Percentiles rank a stretch among this genome's conserved stretches.
These are phyloP conservation scores for Hypoxylon sp. DNA, from an alignment of 2,329 filamentous ascomycete genomes.

Conservation along the genomic window DNA sequence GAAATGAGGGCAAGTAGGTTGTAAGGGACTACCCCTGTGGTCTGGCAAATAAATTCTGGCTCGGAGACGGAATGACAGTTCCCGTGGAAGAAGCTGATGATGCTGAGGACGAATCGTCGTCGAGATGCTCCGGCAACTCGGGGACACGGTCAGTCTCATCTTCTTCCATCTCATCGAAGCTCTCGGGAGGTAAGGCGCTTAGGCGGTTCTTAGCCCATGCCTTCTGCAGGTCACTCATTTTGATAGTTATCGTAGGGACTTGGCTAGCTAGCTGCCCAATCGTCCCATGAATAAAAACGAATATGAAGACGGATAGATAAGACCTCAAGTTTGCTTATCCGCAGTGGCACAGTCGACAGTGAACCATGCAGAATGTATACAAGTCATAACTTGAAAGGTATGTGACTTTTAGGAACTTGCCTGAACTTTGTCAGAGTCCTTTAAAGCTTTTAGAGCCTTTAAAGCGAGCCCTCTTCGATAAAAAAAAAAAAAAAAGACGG, in stretches of 20 bases:
- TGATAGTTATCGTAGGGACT: slow-evolving; percentile 5
- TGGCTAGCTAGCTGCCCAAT: slow-evolving; percentile 22
- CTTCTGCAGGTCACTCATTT: slow-evolving; percentile 86
- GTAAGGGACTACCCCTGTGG: slow-evolving; percentile 72
- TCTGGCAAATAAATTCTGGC: slow-evolving; percentile 80
- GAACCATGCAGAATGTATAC: slow-evolving; percentile 4
- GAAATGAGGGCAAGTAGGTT: slow-evolving; percentile 36
- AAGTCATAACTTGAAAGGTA: slow-evolving; percentile 20
- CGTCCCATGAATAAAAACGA: slow-evolving; percentile 16
- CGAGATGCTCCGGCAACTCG: slow-evolving; percentile 63
- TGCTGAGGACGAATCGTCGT: slow-evolving; percentile 80
- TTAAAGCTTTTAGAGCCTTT: too few species aligned
- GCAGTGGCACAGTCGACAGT: not conserved
- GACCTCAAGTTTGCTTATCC: slow-evolving; percentile 15
- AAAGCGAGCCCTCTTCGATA: not conserved
- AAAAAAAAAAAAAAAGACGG: slow-evolving; percentile 5
- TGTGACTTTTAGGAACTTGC: not conserved
- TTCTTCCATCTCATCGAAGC: slow-evolving; percentile 68
- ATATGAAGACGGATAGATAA: slow-evolving; percentile 7
- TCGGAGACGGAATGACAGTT: slow-evolving; percentile 86
- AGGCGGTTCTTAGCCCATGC: slow-evolving; percentile 84
- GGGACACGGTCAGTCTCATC: slow-evolving; percentile 59
- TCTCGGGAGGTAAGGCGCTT: slow-evolving; percentile 66
- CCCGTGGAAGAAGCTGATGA: slow-evolving; percentile 94
- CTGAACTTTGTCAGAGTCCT: not conserved